phyloP scores from a whole-genome alignment of 2,329 filamentous ascomycete genomes.

The Dryadomyces sulphureus region DNA sequence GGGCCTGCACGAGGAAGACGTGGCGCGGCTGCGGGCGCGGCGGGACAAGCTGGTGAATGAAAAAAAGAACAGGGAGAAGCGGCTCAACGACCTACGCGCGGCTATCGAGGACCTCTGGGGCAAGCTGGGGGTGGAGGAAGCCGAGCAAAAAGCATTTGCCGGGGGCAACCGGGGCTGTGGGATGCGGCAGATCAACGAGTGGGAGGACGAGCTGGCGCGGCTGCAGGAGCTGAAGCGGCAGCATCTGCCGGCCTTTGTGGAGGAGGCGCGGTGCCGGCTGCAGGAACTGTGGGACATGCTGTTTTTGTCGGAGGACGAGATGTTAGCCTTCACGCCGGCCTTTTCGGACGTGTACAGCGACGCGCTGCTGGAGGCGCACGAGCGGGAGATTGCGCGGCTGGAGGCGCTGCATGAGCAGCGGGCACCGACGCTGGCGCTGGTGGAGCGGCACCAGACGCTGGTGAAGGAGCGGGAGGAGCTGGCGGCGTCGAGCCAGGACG shows the following conservation, averaged over 20 bases:
- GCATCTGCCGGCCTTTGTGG: conserved; percentile 89
- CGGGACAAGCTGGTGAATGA: conserved; percentile 77
- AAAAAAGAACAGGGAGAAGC: conserved; percentile 70
- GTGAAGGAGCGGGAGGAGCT: conserved; percentile 79
- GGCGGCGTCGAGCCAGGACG: conserved; percentile 82
- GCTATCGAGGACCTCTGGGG: conserved; percentile 84
- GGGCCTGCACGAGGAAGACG: conserved; percentile 77
- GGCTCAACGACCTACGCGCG: conserved; percentile 55
- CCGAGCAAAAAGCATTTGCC: conserved; percentile 72
- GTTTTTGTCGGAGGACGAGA: conserved; percentile 95
- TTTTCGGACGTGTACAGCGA: conserved; percentile 97
- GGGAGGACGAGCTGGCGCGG: conserved; percentile 74
- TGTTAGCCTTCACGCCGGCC: conserved; percentile 93
- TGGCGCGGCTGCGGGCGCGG: conserved; percentile 55
- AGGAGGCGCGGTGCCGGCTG: conserved; percentile 78
- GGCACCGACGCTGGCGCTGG: conserved; percentile 63
- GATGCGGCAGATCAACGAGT: conserved; percentile 85
- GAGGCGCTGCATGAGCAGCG: conserved; percentile 77
- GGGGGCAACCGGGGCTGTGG: conserved; percentile 82
- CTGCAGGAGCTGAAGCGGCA: conserved; percentile 89
- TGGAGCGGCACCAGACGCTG: conserved; percentile 71
- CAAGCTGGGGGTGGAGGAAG: conserved; percentile 68
- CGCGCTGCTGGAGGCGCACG: conserved; percentile 84
- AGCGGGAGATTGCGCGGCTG: conserved; percentile 73
- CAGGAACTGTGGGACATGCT: conserved; percentile 91